These are phyloP conservation scores for Colletotrichum kahawae DNA, from an alignment of 2,329 filamentous ascomycete genomes.

Conservation along the genomic window DNA sequence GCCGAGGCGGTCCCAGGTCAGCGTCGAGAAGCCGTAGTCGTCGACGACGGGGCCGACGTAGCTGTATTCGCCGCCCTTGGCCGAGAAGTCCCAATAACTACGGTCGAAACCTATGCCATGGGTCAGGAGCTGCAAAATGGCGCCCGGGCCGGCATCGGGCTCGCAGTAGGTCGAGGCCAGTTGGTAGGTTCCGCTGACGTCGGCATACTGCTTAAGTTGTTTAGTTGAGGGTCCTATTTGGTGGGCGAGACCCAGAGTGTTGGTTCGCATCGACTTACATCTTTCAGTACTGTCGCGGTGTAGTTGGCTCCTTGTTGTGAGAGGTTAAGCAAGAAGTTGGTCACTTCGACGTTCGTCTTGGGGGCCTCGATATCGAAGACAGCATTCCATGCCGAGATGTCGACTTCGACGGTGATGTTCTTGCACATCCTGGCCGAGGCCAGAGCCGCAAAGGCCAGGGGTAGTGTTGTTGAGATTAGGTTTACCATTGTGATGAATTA, in stretches of 20 bases:
- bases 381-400: conserved; percentile 57
- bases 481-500: conserved; percentile 27
- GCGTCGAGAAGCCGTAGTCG: conserved; percentile 60
- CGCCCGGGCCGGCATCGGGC: conserved; percentile 49
- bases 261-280: conserved; percentile 36
- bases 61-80: conserved; percentile 65
- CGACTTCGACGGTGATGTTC: conserved; percentile 61
- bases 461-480: neutral
- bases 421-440: conserved; percentile 41
- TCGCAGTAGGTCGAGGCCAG: conserved; percentile 67
- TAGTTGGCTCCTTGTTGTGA: conserved; percentile 56
- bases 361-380: conserved; percentile 56
- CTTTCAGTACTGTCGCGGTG: conserved; percentile 46
- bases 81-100: conserved; percentile 67
- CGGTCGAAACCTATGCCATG: conserved; percentile 45
- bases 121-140: conserved; percentile 42
- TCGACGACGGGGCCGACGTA: conserved; percentile 63
- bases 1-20: conserved; percentile 67
- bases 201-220: conserved; percentile 43
- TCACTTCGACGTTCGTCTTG: conserved; percentile 59
- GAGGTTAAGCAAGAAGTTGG: conserved; percentile 58
- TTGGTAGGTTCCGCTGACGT: conserved; percentile 57
- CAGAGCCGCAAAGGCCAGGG: conserved; percentile 30
- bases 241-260: neutral
- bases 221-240: neutral